phyloP scores from a whole-genome alignment of 805 yeast species.

The Teunomyces tritomae region DNA sequence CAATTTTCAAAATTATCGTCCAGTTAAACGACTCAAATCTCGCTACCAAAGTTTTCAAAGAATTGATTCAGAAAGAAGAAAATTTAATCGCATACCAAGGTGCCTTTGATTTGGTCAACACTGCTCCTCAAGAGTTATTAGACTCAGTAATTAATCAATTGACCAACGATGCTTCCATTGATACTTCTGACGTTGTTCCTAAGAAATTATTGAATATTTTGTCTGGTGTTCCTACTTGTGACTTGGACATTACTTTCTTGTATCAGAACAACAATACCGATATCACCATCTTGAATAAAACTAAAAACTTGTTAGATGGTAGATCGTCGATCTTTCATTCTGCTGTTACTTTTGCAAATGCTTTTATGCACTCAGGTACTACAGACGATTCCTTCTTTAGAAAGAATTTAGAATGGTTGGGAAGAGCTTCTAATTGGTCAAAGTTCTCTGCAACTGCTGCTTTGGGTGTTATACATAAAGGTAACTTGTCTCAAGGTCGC shows the following conservation, averaged over 20 bases:
- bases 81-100: constrained; percentile 78
- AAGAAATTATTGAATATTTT: constrained; percentile 64
- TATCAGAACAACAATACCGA: constrained; percentile 87
- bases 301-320: constrained; percentile 82
- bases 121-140: constrained; percentile 87
- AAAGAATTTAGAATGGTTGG: constrained; percentile 90
- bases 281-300: constrained; percentile 70
- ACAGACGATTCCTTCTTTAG: constrained; percentile 92
- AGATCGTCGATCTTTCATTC: constrained; percentile 92
- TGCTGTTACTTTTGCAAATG: constrained; percentile 92
- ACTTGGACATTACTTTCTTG: constrained; percentile 83
- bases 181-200: constrained; percentile 19
- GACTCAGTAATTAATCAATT: constrained; percentile 49
- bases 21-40: constrained; percentile 76
- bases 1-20: constrained; percentile 80
- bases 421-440: constrained; percentile 98
- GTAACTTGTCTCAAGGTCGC: constrained; percentile 88
- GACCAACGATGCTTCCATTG: constrained; percentile 25
- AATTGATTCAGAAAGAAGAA: constrained; percentile 51
- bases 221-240: constrained; percentile 92
- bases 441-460: constrained; percentile 98
- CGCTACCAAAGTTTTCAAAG: constrained; percentile 67
- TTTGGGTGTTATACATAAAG: constrained; percentile 93
- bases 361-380: constrained; percentile 94
- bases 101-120: constrained; percentile 89